A percentile compares a stretch with the other conserved stretches of the same genome.
Conservation (phyloP, 164 flowering plant genomes). For the Sextonia rubra region DNA sequence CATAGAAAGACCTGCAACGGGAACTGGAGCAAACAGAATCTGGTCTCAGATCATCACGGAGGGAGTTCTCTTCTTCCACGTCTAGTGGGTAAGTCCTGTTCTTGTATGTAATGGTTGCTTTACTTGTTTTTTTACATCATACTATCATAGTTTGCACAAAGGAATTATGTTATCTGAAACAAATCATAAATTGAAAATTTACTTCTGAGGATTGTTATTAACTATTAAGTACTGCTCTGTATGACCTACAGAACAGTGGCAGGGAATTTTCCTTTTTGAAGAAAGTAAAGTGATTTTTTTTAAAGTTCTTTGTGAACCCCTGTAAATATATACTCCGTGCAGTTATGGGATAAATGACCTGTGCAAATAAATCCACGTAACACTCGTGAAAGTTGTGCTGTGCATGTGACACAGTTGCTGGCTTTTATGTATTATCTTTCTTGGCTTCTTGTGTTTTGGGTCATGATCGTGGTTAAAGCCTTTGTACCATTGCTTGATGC, state of each 20-base stretch:
- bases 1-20: constrained; percentile 87
- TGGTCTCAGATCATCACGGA: constrained; percentile 64
- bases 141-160: neutral
- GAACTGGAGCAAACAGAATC: constrained; percentile 85
- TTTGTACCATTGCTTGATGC: neutral
- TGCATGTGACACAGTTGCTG: neutral
- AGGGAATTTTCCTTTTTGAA: neutral
- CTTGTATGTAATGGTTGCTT: neutral
- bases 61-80: constrained; percentile 65
- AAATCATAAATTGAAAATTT: neutral
- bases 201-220: neutral
- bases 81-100: constrained; percentile 44
- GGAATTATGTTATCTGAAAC: neutral
- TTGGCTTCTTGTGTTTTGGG: neutral
- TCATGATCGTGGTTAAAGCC: neutral
- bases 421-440: neutral
- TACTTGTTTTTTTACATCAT: neutral
- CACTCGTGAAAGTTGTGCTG: neutral
- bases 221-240: neutral
- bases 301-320: neutral
- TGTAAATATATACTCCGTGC: neutral
- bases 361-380: neutral
- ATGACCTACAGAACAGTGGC: neutral
- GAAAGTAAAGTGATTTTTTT: neutral
- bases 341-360: neutral